Evolutionary conservation across 2,329 filamentous ascomycete genomes (phyloP), one percentile per base, ranked within the genome.

Genomic region (Rutstroemia sp.): DNA sequence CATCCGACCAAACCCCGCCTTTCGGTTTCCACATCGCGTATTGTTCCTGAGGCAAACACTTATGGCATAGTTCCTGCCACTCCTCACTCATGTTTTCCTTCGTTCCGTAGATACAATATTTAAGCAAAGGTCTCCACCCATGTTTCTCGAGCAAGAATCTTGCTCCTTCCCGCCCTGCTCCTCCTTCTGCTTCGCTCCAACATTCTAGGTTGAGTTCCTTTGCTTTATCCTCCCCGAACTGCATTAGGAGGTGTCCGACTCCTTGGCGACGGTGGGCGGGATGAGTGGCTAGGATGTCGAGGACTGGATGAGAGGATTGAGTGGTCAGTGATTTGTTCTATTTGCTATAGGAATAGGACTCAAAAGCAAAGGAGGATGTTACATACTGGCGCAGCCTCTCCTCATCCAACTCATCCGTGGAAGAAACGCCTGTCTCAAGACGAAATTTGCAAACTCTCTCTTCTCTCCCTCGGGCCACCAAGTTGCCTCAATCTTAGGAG

Each of bases 141-240:
- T 52, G 12, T 42, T 52, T 52, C 38, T 52, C 21, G 9, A 52
- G 38, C 39, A 52, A 14, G 6, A 52, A 52, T 52, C 49, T n/a
- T 6, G 39, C 49, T 10, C 38, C 38, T 44, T 44, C 38, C n/a
- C 49, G 14, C 39, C 34, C 48, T 10, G 14, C 34, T 39, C 34
- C 34, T 14, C 34, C 49, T 34, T 42, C 23, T 16, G 25, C 21
- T 21, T 45, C 39, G 2, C 49, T 52, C 39, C 39, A 52, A n/a
- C 39, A 52, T 52, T 52, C 49, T 9, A 44, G 10, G 7, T 42
- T 44, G 9, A 52, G 18, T 21, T 52, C 38, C 27, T 34, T 18
- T 5, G 49, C 49, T 52, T 52, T 52, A 7, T 12, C 21, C 10
- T 52, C 49, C 14, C 38, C 49, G 14, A 19, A 44, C 23, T 27